A percentile compares a stretch with the other conserved stretches of the same genome.
These are phyloP conservation scores for Inga leiocalycina DNA, from an alignment of 306 rosid genomes.

Conservation along the genomic window DNA sequence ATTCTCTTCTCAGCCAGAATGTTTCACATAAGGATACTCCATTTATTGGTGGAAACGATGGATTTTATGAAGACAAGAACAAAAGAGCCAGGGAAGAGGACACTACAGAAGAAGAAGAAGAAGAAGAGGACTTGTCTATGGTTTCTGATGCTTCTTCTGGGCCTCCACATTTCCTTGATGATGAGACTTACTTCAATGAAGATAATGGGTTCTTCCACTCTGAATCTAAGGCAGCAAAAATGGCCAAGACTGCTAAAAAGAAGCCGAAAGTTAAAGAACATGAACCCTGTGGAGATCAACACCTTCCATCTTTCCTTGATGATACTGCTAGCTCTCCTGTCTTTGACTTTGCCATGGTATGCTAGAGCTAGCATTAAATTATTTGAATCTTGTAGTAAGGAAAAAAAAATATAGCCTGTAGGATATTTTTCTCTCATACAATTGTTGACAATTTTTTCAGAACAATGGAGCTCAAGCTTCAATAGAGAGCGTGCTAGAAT, in stretches of 20 bases:
- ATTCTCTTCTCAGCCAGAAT: conserved; percentile 55
- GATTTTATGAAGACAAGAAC: conserved; percentile 26
- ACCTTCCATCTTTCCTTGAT: conserved; percentile 61
- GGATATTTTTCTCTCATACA: not conserved
- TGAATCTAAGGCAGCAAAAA: conserved; percentile 39
- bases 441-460: conserved; percentile 42
- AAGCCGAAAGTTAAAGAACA: conserved; percentile 55
- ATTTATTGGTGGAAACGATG: conserved; percentile 21
- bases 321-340: conserved; percentile 96
- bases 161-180: conserved; percentile 78
- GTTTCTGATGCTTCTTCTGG: conserved; percentile 99
- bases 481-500: conserved; percentile 57
- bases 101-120: conserved; percentile 31
- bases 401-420: not conserved
- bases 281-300: conserved; percentile 34
- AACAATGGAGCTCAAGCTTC: conserved; percentile 61
- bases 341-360: conserved; percentile 63
- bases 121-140: conserved; percentile 86
- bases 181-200: conserved; percentile 45
- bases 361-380: conserved; percentile 27
- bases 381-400: not conserved
- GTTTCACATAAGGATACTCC: conserved; percentile 37
- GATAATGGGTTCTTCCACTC: conserved; percentile 42
- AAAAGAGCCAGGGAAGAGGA: conserved; percentile 30
- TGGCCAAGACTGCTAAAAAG: conserved; percentile 49